These are phyloP conservation scores for Solanum sitiens DNA, from an alignment of 257 asterid species.

Conservation along the genomic window DNA sequence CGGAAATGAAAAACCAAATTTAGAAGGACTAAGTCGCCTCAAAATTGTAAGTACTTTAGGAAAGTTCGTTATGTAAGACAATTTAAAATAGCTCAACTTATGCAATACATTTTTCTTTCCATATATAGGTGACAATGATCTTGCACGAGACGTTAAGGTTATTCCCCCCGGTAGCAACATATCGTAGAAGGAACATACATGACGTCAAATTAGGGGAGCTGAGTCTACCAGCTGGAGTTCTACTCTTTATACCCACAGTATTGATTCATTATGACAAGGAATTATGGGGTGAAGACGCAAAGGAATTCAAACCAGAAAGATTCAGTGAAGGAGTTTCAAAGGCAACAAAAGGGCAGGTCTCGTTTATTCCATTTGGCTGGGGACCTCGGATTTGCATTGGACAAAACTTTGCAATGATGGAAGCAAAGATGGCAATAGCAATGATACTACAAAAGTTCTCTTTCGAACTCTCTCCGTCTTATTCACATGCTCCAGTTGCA, in stretches of 20 bases:
- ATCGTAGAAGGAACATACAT: neutral
- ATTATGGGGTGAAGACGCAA: conserved; percentile 27
- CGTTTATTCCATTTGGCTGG: conserved; percentile 19
- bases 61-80: too few species aligned
- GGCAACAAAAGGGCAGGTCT: conserved; percentile 13
- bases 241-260: conserved; percentile 8
- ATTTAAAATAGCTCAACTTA: neutral
- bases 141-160: conserved; percentile 18
- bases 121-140: conserved; percentile 22
- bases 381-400: conserved; percentile 31
- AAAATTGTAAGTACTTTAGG: conserved; percentile 10
- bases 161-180: conserved; percentile 11
- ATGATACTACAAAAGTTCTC: conserved; percentile 21
- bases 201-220: conserved; percentile 10
- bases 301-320: conserved; percentile 24
- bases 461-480: conserved; percentile 21
- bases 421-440: conserved; percentile 18
- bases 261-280: conserved; percentile 11
- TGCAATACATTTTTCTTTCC: neutral
- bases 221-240: conserved; percentile 4
- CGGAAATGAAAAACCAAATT: conserved; percentile 11
- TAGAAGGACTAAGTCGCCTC: conserved; percentile 13
- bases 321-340: conserved; percentile 17
- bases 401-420: conserved; percentile 21
- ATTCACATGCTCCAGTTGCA: conserved; percentile 21